Evolutionary conservation across 768 basidiomycete genomes (phyloP), one percentile per base, ranked within the genome.

Genomic region (Chalciporus pseudorubinellus): DNA sequence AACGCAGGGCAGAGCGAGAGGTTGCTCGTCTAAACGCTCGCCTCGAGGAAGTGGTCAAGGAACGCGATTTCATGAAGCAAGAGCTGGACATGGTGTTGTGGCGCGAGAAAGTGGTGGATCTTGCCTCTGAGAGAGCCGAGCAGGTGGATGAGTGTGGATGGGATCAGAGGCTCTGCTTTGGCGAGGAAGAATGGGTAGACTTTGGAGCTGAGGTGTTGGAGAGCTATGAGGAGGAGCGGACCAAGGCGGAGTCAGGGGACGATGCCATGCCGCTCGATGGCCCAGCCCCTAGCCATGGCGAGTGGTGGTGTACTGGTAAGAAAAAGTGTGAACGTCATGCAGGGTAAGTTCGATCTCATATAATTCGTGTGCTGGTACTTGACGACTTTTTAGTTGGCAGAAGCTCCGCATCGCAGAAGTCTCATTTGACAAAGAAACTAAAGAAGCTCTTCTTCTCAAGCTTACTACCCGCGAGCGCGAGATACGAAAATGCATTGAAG

Each of bases 151-250:
- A 82, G 59, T 97, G 93, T 68, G 92, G 94, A 5, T 94, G 92
- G 84, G 93, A 97, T 66, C 84, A 85, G 59, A 77, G 93, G 26
- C 74, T 97, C 20, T 87, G 87, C 53, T 85, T 86, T 63, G 85
- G 85, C n/a, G 88, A 92, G 42, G 83, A 84, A 51, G 88, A 90
- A 64, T 91, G 83, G 75, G 77, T 71, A 33, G 86, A 85, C 44
- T 86, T 83, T 66, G 86, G 82, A 9, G 72, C 70, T 3, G 79
- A 78, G 14, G 86, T 84, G 21, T 59, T 89, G 59, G 85, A 90
- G 63, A 85, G 82, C 59, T 90, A 91, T 55, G 84, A 84, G 28
- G 72, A 74, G 45, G 72, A 67, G 12, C 74, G 74, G 39, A 62
- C 63, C 24, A 73, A 74, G 50, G 50, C 46, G 13, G 67, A 65